Evolutionary conservation across 352 stramenopile species (phyloP).

Genomic region (Globisporangium acanthophoron): DNA sequence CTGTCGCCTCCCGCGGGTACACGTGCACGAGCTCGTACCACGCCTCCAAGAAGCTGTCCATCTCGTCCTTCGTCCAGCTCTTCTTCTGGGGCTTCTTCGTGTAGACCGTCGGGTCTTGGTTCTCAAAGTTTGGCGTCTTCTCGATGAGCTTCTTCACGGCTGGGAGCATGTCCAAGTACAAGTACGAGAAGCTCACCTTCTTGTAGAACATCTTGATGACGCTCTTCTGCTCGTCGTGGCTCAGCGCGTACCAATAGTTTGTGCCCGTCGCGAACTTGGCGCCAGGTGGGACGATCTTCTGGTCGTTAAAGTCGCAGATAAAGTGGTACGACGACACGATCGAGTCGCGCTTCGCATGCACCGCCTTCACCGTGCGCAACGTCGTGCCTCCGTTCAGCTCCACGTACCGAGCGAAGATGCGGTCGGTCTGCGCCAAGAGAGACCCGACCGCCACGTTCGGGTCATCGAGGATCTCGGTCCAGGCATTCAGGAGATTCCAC

Average conservation of each 20-base stretch:
- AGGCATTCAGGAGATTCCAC: constrained; percentile 5
- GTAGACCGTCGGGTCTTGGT: neutral
- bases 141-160: constrained; percentile 9
- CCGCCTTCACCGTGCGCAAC: constrained; percentile 6
- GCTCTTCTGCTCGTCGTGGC: constrained; percentile 10
- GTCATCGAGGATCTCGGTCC: constrained; percentile 5
- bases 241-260: constrained; percentile 11
- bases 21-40: constrained; percentile 5
- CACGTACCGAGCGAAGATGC: constrained; percentile 8
- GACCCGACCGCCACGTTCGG: neutral
- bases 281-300: neutral
- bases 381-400: constrained; percentile 2
- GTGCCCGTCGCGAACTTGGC: neutral
- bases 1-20: constrained; percentile 1
- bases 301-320: constrained; percentile 8
- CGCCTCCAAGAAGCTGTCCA: constrained; percentile 7
- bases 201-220: constrained; percentile 8
- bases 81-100: constrained; percentile 5
- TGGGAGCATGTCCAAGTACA: constrained; percentile 12
- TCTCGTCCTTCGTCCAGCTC: constrained; percentile 7
- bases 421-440: constrained; percentile 4
- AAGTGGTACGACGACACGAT: constrained; percentile 10
- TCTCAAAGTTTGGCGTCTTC: neutral
- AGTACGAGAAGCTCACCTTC: constrained; percentile 13
- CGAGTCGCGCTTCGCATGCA: constrained; percentile 13